Evolutionary conservation across 1,284 basidiomycete genomes (phyloP).

Genomic region (Fomitopsis betulina): DNA sequence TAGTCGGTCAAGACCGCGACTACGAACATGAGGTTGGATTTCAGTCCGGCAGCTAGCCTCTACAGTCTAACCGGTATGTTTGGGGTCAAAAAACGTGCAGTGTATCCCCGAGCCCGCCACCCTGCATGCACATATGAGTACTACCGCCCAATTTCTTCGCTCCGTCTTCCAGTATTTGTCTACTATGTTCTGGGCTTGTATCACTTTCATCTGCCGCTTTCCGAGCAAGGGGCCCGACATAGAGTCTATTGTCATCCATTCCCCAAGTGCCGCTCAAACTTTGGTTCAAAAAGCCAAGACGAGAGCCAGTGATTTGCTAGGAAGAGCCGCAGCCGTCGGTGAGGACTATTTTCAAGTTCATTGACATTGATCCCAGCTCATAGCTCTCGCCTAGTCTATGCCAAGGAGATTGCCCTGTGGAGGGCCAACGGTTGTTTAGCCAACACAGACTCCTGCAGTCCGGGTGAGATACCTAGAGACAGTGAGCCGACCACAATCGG

Average conservation of each 20-base stretch:
- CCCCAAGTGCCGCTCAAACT: not conserved
- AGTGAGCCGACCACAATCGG: too few species aligned
- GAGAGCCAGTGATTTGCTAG: not conserved
- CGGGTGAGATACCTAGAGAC: too few species aligned
- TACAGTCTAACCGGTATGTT: not conserved
- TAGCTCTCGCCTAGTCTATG: not conserved
- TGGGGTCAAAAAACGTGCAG: not conserved
- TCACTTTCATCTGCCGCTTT: not conserved
- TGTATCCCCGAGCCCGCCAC: not conserved
- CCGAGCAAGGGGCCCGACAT: not conserved
- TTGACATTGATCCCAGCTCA: not conserved
- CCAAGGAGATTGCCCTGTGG: too few species aligned
- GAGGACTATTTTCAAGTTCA: not conserved
- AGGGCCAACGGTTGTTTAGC: too few species aligned
- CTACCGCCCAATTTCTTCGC: not conserved
- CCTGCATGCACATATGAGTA: not conserved
- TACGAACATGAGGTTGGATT: not conserved
- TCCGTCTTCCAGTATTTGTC: not conserved
- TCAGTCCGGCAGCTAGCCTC: not conserved
- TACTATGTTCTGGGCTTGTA: not conserved
- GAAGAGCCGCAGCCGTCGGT: not conserved
- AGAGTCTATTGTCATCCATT: not conserved
- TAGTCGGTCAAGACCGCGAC: not conserved
- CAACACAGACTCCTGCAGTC: too few species aligned
- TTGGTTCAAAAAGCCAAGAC: not conserved